Percentiles rank a stretch among this genome's conserved stretches.
Evolutionary conservation across 1,284 basidiomycete genomes (phyloP).

Genomic region (Amylostereum chailletii): DNA sequence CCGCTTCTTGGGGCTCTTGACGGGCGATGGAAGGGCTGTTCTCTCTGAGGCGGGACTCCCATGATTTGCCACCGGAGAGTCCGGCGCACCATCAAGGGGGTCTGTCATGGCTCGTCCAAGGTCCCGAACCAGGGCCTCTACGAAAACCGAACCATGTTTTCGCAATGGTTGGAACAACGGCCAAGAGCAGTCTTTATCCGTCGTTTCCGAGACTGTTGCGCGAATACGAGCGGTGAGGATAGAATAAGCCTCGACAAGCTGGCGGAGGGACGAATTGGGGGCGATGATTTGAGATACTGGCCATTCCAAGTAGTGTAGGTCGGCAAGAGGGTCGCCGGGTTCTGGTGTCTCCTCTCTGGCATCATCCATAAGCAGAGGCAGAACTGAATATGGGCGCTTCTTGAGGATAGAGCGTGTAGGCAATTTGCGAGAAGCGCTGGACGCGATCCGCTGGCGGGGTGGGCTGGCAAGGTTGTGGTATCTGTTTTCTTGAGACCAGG

Average conservation of each 20-base stretch:
- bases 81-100: constrained; percentile 30
- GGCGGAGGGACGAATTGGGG: constrained; percentile 33
- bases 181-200: constrained; percentile 52
- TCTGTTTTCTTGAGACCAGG: constrained; percentile 11
- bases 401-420: constrained; percentile 62
- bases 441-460: constrained; percentile 10
- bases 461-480: constrained; percentile 9
- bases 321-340: constrained; percentile 54
- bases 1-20: constrained; percentile 44
- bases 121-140: constrained; percentile 51
- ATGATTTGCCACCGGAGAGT: constrained; percentile 10
- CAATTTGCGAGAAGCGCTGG: constrained; percentile 27
- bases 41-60: constrained; percentile 7
- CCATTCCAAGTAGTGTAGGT: constrained; percentile 51
- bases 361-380: constrained; percentile 32
- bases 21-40: constrained; percentile 35
- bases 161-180: constrained; percentile 63
- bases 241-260: constrained; percentile 65
- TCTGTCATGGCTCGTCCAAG: constrained; percentile 53
- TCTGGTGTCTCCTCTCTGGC: constrained; percentile 62
- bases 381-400: constrained; percentile 25
- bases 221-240: constrained; percentile 57
- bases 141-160: constrained; percentile 38
- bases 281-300: constrained; percentile 53
- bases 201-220: constrained; percentile 33